A percentile compares a stretch with the other conserved stretches of the same genome.
These are phyloP conservation scores for Epichloe gansuensis DNA, from an alignment of 2,329 filamentous ascomycete species.

Conservation along the genomic window DNA sequence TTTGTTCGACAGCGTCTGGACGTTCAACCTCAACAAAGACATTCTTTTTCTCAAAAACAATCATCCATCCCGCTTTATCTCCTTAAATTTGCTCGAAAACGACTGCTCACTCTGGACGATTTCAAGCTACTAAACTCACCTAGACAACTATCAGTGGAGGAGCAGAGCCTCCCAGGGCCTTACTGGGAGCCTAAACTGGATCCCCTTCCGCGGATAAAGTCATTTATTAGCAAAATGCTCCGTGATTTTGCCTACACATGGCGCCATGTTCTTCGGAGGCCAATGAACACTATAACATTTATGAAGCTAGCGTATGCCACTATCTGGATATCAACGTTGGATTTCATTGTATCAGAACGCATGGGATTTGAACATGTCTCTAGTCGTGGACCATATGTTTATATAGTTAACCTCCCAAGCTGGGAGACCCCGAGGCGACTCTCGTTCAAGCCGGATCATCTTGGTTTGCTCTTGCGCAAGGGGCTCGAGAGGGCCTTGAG, in stretches of 20 bases:
- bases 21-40: constrained; percentile 10
- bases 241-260: constrained; percentile 10
- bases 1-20: constrained; percentile 11
- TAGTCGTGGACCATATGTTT: constrained; percentile 8
- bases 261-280: constrained; percentile 12
- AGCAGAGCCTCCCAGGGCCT: constrained; percentile 3
- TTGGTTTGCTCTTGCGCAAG: constrained; percentile 10
- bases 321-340: constrained; percentile 9
- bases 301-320: constrained; percentile 10
- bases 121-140: constrained; percentile 6
- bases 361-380: constrained; percentile 8
- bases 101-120: constrained; percentile 9
- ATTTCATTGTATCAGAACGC: constrained; percentile 8
- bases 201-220: not conserved
- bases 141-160: not conserved
- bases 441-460: constrained; percentile 8
- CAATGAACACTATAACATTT: constrained; percentile 10
- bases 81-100: constrained; percentile 3
- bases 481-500: constrained; percentile 7
- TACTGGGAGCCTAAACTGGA: constrained; percentile 10
- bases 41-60: constrained; percentile 8
- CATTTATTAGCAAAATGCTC: constrained; percentile 9
- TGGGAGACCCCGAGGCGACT: constrained; percentile 9
- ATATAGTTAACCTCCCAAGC: constrained; percentile 7
- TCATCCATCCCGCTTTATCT: constrained; percentile 1